phyloP scores from a whole-genome alignment of 2,329 filamentous ascomycete species.

The Alternaria brassicae region DNA sequence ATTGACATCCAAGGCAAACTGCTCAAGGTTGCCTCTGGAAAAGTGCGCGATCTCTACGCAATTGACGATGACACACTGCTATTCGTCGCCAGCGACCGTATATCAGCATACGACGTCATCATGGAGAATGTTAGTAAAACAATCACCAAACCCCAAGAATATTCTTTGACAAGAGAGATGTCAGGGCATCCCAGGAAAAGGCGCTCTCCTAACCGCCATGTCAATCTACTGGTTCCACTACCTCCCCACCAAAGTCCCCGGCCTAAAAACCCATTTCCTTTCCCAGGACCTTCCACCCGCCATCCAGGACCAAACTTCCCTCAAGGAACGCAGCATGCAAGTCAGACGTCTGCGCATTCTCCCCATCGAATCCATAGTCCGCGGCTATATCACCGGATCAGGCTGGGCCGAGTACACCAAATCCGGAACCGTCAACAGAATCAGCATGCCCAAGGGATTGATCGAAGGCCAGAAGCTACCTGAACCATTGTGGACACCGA shows the following conservation, averaged over 20 bases:
- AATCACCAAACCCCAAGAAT: neutral
- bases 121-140: constrained; percentile 71
- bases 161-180: neutral
- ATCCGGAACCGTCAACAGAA: constrained; percentile 80
- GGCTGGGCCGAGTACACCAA: constrained; percentile 81
- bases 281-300: constrained; percentile 62
- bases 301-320: constrained; percentile 53
- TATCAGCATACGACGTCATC: constrained; percentile 94
- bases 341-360: constrained; percentile 77
- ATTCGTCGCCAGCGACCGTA: constrained; percentile 86
- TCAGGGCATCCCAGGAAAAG: constrained; percentile 72
- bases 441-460: constrained; percentile 71
- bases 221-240: constrained; percentile 72
- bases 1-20: constrained; percentile 49
- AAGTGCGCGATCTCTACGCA: constrained; percentile 83
- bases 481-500: constrained; percentile 76
- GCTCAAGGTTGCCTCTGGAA: constrained; percentile 65
- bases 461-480: constrained; percentile 74
- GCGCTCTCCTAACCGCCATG: constrained; percentile 70
- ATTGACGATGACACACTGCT: constrained; percentile 75
- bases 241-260: constrained; percentile 63
- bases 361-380: constrained; percentile 83
- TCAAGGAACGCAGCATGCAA: constrained; percentile 73
- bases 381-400: constrained; percentile 86
- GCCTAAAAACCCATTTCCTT: constrained; percentile 69